Evolutionary conservation across 2,329 filamentous ascomycete species (phyloP).

Genomic region (Hymenoscyphus salicellus): DNA sequence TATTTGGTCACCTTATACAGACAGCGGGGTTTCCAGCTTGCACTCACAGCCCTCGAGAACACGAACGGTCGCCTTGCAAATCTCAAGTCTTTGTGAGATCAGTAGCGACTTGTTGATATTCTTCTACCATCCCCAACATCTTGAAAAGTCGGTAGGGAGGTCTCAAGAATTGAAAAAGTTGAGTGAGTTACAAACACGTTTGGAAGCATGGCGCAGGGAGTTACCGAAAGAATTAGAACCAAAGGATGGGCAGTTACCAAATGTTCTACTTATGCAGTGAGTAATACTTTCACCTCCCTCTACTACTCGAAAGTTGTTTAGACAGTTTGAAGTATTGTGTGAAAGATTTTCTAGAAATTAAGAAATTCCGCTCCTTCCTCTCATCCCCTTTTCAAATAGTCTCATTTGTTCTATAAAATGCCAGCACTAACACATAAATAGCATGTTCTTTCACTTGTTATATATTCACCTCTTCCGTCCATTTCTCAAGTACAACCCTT

Average conservation of each 20-base stretch:
- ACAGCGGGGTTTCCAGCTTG: constrained; percentile 71
- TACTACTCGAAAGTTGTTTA: too few species aligned
- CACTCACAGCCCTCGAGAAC: constrained; percentile 78
- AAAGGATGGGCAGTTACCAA: constrained; percentile 83
- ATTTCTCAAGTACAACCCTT: constrained; percentile 84
- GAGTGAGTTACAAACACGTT: constrained; percentile 81
- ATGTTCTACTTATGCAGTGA: constrained; percentile 79
- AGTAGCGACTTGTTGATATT: constrained; percentile 84
- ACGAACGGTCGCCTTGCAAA: constrained; percentile 75
- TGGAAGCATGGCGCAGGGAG: constrained; percentile 85
- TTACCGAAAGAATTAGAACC: constrained; percentile 84
- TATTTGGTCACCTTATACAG: constrained; percentile 84
- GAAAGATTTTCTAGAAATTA: too few species aligned
- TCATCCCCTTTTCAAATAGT: background rate
- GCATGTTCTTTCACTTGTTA: constrained; percentile 96
- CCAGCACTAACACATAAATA: constrained; percentile 41
- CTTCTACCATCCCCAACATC: constrained; percentile 81
- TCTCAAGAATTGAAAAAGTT: constrained; percentile 86
- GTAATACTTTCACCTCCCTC: constrained; percentile 38
- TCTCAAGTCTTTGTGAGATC: constrained; percentile 84
- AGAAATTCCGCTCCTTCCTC: too few species aligned
- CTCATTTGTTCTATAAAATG: background rate
- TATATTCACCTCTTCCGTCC: constrained; percentile 95
- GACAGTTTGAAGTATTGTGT: too few species aligned
- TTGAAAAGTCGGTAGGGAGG: constrained; percentile 65